phyloP scores from a whole-genome alignment of 805 yeast genomes.

The Metschnikowia borealis region DNA sequence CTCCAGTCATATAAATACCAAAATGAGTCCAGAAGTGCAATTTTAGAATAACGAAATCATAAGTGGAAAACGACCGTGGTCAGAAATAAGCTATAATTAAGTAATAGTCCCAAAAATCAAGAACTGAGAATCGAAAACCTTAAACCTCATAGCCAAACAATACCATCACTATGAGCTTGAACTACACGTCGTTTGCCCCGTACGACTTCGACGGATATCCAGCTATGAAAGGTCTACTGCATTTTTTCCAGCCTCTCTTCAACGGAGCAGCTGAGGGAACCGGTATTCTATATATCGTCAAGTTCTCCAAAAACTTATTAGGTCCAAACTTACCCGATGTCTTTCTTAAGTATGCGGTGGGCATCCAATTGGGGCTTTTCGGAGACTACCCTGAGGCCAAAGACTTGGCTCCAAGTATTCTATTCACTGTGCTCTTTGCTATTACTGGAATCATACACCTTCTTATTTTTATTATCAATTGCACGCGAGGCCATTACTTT shows the following conservation, averaged over 20 bases:
- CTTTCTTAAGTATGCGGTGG: constrained; percentile 13
- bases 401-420: constrained; percentile 18
- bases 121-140: too few species aligned
- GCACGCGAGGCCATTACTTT: constrained; percentile 20
- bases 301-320: constrained; percentile 8
- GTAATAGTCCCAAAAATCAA: too few species aligned
- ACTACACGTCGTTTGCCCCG: constrained; percentile 12
- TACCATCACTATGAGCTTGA: constrained; percentile 1
- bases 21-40: neutral
- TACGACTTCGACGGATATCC: constrained; percentile 17
- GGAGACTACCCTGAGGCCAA: constrained; percentile 18
- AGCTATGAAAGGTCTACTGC: constrained; percentile 15
- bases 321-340: constrained; percentile 13
- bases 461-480: constrained; percentile 15
- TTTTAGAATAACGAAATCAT: neutral
- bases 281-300: constrained; percentile 10
- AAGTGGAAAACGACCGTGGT: too few species aligned
- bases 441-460: constrained; percentile 16
- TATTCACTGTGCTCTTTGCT: constrained; percentile 17
- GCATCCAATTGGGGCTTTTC: constrained; percentile 17
- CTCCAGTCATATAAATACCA: constrained; percentile 1
- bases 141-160: too few species aligned
- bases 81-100: too few species aligned
- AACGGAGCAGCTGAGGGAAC: constrained; percentile 17
- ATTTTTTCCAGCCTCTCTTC: constrained; percentile 11